Evolutionary conservation across 2,329 filamentous ascomycete genomes (phyloP), one percentile per base, ranked within the genome.

Genomic region (Trichophyton mentagrophytes): DNA sequence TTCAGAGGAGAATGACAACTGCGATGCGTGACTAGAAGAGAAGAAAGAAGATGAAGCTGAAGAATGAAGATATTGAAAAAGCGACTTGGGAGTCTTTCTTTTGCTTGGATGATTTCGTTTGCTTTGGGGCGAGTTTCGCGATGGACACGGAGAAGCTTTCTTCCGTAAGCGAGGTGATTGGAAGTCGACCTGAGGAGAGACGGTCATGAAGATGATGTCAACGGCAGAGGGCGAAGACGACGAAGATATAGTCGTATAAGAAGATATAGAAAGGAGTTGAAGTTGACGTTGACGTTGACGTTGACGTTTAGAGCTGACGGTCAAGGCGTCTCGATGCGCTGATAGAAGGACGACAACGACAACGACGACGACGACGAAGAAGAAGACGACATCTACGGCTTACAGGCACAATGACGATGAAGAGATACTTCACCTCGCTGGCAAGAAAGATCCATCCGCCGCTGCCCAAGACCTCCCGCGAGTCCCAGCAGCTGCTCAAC

Each of bases 401-500:
- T 3, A 53, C 8, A 15, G 27, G 47, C n/a, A 11, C 6, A 3
- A 53, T 27, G 15, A 36, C 11, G 51, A 55, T 55, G 51, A 55
- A 55, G 30, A n/a, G n/a, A 47, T 49, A n/a, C 7, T 75, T 81
- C 64, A 78, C 75, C 61, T 72, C 77, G 22, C 76, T 83, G 69
- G 72, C 77, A 9, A 76, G 78, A 27, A 83, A 80, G 68, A 76
- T 86, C 46, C 77, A 80, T 65, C 74, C 73, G 47, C 77, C 76
- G 56, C 71, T 75, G 33, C 74, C 83, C 25, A 74, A 85, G 15
- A 82, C 78, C 27, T 75, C 78, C 3, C 78, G 78, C 61, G 82
- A 87, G 67, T 83, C 80, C 15, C 76, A 82, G 63, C 79, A 82
- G 66, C 75, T 87, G 6, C 77, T 87, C 46, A 78, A 75, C 59